These are phyloP conservation scores for Musa troglodytarum DNA, from an alignment of 176 grass and related monocot species.

Conservation along the genomic window DNA sequence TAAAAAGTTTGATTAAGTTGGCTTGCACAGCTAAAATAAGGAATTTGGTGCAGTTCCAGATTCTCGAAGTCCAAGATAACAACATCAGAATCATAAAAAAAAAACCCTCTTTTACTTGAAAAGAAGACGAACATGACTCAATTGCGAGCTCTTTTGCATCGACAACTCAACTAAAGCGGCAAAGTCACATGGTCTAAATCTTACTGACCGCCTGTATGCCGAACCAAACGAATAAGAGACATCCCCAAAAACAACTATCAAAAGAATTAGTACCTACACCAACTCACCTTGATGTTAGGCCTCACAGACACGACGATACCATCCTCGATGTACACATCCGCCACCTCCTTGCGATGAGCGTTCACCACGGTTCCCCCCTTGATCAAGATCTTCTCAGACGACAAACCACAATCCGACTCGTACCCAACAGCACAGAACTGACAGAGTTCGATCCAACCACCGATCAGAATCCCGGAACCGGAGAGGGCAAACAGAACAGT, in stretches of 20 bases:
- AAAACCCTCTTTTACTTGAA: not conserved
- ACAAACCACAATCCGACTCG: conserved; percentile 4
- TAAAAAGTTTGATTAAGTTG: too few relatives aligned
- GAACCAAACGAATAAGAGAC: too few relatives aligned
- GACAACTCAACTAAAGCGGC: not conserved
- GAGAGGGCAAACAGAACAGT: not conserved
- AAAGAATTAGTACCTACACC: not conserved
- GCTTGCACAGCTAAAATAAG: too few relatives aligned
- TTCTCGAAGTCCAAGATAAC: too few relatives aligned
- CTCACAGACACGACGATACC: conserved; percentile 66
- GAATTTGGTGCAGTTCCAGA: too few relatives aligned
- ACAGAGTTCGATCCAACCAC: not conserved
- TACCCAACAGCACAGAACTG: conserved; percentile 15
- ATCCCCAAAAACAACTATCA: not conserved
- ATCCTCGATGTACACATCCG: conserved; percentile 89
- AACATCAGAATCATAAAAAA: not conserved
- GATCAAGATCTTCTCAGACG: conserved; percentile 60
- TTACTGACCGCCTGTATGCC: too few relatives aligned
- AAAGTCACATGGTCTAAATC: not conserved
- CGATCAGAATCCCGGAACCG: not conserved
- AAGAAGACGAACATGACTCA: not conserved
- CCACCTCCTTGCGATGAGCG: conserved; percentile 59
- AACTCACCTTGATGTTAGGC: conserved; percentile 60
- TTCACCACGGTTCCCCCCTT: conserved; percentile 93
- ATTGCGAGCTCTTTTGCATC: not conserved